Base-by-base conservation (phyloP, 2,329 filamentous ascomycete species). In the Aspergillus sp. region DNA sequence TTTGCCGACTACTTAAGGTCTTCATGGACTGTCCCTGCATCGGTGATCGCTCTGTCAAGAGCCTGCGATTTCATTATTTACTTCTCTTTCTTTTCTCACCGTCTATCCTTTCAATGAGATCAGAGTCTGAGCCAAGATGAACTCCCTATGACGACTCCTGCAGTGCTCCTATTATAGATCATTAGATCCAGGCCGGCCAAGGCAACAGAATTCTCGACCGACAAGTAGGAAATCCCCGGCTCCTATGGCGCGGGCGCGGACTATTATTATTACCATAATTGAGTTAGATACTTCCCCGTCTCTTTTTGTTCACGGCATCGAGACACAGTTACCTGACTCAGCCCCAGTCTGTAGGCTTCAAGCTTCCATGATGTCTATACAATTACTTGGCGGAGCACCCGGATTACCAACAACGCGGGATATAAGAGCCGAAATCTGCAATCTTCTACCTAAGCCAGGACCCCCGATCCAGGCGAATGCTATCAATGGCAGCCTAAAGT, bases 141-240 rank as follows among this genome's bases (percentile, higher is more conserved):
- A 30, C 36, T 32, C 30, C 34, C 42, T 45, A 39, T 53, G 51
- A 53, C 51, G 51, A 47, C 30, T 53, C 11, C 20, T 41, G 51
- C 51, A 48, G 20, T 32, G 51, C 43, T 53, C 51, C 18, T n/a
- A 53, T 53, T 53, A 53, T 53, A 53, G 50, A 43, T 52, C 26
- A 9, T 39, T 43, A 52, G 49, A 36, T 53, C 50, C 50, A 44
- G 50, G 38, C 44, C 50, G 11, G 45, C 17, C 50, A 57, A 57
- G 55, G 51, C 51, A 57, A 43, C 56, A 50, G 53, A 24, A 58
- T 58, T 58, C 39, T 32, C 22, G 18, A 39, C 42, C 51, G 26
- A 20, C 50, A 53, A 53, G 49, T 45, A 53, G 20, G 32, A 53
- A 45, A 20, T 11, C 20, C 30, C 41, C n/a, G 30, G 15, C 13